Conservation (phyloP, 768 basidiomycete species). For the Solioccasus polychromus region DNA sequence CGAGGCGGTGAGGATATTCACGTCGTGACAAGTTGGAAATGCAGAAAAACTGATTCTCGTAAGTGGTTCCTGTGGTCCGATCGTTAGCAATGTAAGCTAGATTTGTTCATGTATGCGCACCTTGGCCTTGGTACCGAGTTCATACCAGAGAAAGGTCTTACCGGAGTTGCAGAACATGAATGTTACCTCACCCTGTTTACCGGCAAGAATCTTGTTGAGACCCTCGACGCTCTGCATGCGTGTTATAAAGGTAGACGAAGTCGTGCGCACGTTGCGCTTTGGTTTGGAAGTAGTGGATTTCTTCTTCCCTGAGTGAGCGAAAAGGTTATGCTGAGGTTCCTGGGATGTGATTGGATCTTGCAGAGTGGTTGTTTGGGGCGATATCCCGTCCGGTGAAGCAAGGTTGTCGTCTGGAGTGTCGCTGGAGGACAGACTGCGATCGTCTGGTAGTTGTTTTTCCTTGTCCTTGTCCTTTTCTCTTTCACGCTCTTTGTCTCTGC, state of each 20-base stretch:
- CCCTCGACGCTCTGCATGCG: conserved; percentile 82
- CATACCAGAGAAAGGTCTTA: conserved; percentile 84
- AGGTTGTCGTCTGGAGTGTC: conserved; percentile 65
- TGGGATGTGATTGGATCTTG: conserved; percentile 28
- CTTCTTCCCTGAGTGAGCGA: conserved; percentile 58
- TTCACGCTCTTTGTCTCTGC: conserved; percentile 40
- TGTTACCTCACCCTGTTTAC: conserved; percentile 80
- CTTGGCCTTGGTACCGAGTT: conserved; percentile 82
- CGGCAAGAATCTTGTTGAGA: conserved; percentile 62
- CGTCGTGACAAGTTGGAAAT: conserved; percentile 88
- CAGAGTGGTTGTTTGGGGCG: conserved; percentile 32
- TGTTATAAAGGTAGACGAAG: conserved; percentile 90
- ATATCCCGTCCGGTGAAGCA: conserved; percentile 40
- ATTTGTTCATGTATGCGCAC: conserved; percentile 38
- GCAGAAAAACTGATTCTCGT: conserved; percentile 82
- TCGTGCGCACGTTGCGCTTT: conserved; percentile 89
- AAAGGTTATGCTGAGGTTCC: conserved; percentile 51
- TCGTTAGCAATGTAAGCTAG: conserved; percentile 8
- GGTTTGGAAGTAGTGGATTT: conserved; percentile 65
- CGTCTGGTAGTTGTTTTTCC: conserved; percentile 44
- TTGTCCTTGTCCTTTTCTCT: conserved; percentile 41
- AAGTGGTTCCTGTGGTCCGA: conserved; percentile 72
- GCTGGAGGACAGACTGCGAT: conserved; percentile 76
- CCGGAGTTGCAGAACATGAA: conserved; percentile 87
- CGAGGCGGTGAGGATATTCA: conserved; percentile 75